Evolutionary conservation across 2,329 filamentous ascomycete genomes (phyloP).

Genomic region (Fusarium nodosum): DNA sequence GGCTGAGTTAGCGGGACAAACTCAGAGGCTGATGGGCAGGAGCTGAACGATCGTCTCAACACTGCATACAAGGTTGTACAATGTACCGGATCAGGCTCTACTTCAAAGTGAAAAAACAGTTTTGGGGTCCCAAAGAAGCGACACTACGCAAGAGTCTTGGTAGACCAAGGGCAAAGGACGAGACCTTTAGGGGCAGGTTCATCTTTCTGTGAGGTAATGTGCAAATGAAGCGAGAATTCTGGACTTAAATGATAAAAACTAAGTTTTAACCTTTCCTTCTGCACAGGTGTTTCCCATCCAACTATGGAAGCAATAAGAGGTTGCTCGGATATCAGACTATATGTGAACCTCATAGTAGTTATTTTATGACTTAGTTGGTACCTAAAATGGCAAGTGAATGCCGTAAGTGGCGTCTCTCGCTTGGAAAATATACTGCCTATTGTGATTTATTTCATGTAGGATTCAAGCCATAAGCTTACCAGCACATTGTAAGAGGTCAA

Average conservation of each 20-base stretch:
- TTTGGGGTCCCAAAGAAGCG: background rate
- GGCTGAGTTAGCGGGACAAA: background rate
- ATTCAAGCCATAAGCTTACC: background rate
- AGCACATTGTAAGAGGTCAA: background rate
- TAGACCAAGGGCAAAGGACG: background rate
- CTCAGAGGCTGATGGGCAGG: background rate
- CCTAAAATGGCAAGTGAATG: background rate
- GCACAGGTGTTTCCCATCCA: too few species aligned
- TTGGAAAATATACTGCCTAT: background rate
- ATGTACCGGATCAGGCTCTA: background rate
- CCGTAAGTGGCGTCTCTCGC: background rate
- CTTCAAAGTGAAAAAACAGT: accelerated
- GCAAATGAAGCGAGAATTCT: too few species aligned
- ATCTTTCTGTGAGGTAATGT: too few species aligned
- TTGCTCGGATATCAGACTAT: background rate
- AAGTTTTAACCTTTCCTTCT: too few species aligned
- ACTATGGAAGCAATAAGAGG: too few species aligned
- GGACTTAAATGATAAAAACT: too few species aligned
- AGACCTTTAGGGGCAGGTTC: too few species aligned
- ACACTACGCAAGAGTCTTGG: background rate
- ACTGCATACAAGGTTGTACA: background rate
- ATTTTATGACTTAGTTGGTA: background rate
- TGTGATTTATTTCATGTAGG: background rate
- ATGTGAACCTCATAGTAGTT: background rate
- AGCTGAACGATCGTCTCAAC: background rate